Percentiles rank a stretch among this genome's conserved stretches.
Evolutionary conservation across 257 asterid genomes (phyloP).

Genomic region (Henckelia pumila): DNA sequence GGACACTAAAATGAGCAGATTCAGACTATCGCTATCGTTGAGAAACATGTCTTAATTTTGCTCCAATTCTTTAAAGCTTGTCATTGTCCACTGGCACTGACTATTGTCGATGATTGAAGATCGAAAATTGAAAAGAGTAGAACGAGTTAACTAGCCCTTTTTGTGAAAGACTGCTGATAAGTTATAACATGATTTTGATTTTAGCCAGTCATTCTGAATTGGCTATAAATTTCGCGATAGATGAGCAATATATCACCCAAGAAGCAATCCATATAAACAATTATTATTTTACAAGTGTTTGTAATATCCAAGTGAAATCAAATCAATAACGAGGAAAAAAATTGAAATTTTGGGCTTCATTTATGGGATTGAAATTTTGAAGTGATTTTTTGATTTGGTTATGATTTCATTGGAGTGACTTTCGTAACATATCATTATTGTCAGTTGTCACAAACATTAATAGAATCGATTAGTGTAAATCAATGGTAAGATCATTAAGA

Average conservation of each 20-base stretch:
- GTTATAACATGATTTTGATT: neutral
- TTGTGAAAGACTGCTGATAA: neutral
- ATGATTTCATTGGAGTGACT: neutral
- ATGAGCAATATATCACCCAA: neutral
- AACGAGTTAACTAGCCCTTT: neutral
- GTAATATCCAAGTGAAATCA: neutral
- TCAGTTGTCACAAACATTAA: neutral
- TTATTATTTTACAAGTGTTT: neutral
- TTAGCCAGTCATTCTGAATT: neutral
- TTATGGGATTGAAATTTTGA: neutral
- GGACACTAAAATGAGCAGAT: neutral
- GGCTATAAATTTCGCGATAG: neutral
- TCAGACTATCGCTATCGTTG: neutral
- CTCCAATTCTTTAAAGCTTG: neutral
- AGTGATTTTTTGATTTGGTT: neutral
- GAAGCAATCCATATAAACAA: no score
- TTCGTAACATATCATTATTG: neutral
- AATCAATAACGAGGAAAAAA: neutral
- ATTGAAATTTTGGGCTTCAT: neutral
- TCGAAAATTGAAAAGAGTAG: neutral
- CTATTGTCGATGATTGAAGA: neutral
- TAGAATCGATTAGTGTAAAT: neutral
- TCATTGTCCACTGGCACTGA: neutral
- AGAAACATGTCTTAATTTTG: neutral
- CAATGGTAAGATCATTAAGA: neutral